Base-by-base conservation (phyloP, 2,329 filamentous ascomycete genomes). In the Colletotrichum higginsianum region DNA sequence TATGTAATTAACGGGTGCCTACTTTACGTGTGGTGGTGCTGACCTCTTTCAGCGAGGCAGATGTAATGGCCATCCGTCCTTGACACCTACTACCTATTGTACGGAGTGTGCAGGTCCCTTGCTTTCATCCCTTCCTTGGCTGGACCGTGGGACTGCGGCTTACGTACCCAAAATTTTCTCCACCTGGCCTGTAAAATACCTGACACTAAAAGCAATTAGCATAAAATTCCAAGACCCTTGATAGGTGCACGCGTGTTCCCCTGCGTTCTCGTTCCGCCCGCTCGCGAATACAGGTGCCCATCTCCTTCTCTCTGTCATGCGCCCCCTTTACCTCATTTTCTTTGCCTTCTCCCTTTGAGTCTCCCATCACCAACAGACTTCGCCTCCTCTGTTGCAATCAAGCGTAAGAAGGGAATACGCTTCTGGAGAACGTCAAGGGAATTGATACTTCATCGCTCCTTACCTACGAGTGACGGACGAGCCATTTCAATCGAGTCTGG, bases 231-330 rank as follows among this genome's bases (percentile, higher is more conserved):
- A 44, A 53, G 52, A 58, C 57, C 64, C 23, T 62, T 71, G 68
- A 68, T 67, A 67, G 68, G 68, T 62, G 68, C 57, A 71, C 68
- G 68, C 68, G 68, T 71, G 23, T 67, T 71, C 68, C 63, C 67
- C 64, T 71, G 56, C 67, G 64, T 71, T 71, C 63, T 63, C 63
- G 35, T 71, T 42, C 63, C 55, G 42, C 15, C 21, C 26, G 35
- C 68, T 50, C 64, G 57, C 46, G 65, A 67, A 40, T 49, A 67
- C 62, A 46, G 23, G 18, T 38, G 26, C 35, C 11, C 26, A 23
- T 9, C 30, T 11, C 18, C 23, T 52, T 30, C 30, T 40, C 26
- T 56, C 18, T 57, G 53, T 40, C 30, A 6, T 23, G 12, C 16
- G 38, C 57, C 68, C 67, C 68, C 44, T 71, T 71, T 55, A 67